Evolutionary conservation across 202 grass and related monocot genomes (phyloP), one percentile per base, ranked within the genome.

Genomic region (Sporobolus alterniflorus): DNA sequence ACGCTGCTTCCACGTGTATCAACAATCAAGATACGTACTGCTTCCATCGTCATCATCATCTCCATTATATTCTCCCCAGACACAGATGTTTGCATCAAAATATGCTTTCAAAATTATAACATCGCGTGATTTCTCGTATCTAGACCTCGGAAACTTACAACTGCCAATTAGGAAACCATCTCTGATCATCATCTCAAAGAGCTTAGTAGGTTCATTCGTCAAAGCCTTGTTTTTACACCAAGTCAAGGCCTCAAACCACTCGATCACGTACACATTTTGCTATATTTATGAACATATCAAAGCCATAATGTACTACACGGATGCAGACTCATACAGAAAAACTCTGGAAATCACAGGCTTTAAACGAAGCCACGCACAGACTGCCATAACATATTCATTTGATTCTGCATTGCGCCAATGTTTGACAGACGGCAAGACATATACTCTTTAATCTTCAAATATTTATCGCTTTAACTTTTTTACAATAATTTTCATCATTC

Each of bases 151-250:
- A 73, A 77, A 40, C 78, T 67, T 55, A 59, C n/a, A 60, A 33
- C 1, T 64, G 63, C 55, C 24, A 81, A 69, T 71, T 89, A 73
- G 31, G 66, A 82, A n/a, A n/a, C n/a, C n/a, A n/a, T n/a, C n/a
- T n/a, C n/a, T n/a, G n/a, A 89, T 44, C 66, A 77, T 41, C 57
- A 18, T 70, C 55, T 89, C 65, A 81, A 77, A 69, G 36, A 39
- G 36, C 36, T n/a, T n/a, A n/a, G n/a, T 39, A 77, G 66, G 43
- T 64, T 48, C 32, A 56, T 28, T 74, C 60, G 60, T 81, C 77
- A 86, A 86, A 48, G 40, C 64, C 87, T 57, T 70, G 76, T 52
- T 6, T 2, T 78, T 72, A 77, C 15, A 50, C 29, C 46, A 80
- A 54, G 77, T 69, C 77, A 80, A 22, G 30, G 21, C 77, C 48